Evolutionary conservation across 2,329 filamentous ascomycete genomes (phyloP).

Genomic region (Drechslerella dactyloides): DNA sequence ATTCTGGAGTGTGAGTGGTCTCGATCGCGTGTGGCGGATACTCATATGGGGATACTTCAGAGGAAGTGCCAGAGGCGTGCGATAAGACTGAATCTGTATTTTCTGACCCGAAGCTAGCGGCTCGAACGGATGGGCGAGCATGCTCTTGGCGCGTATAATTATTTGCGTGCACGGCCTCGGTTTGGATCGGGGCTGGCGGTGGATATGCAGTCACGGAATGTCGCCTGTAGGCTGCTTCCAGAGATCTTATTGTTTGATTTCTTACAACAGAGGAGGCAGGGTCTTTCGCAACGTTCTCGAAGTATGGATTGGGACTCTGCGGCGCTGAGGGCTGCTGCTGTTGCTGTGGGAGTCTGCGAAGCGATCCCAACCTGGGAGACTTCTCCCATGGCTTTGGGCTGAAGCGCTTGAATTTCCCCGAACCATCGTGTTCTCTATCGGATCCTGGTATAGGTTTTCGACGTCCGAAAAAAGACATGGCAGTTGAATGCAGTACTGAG

Average conservation of each 20-base stretch:
- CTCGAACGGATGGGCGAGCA: conserved; percentile 4
- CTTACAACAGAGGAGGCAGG: conserved; percentile 12
- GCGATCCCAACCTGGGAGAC: too few relatives aligned
- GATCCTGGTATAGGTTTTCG: too few relatives aligned
- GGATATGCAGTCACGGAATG: conserved; percentile 30
- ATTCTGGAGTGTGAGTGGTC: conserved; percentile 5
- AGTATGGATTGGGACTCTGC: too few relatives aligned
- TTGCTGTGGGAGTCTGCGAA: too few relatives aligned
- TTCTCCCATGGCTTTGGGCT: too few relatives aligned
- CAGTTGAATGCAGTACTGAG: too few relatives aligned
- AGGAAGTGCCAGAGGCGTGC: not conserved
- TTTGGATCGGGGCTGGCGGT: conserved; percentile 8
- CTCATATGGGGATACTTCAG: conserved; percentile 5
- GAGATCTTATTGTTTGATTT: conserved; percentile 31
- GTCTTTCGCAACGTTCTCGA: conserved; percentile 32
- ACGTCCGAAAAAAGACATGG: too few relatives aligned
- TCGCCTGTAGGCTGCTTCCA: conserved; percentile 31
- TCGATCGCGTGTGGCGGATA: not conserved
- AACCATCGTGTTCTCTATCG: too few relatives aligned
- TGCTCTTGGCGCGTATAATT: conserved; percentile 22
- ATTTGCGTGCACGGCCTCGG: conserved; percentile 13
- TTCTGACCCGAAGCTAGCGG: conserved; percentile 13
- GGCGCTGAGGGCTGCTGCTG: too few relatives aligned
- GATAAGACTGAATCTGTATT: conserved; percentile 2
- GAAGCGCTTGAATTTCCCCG: too few relatives aligned